Conservation (phyloP, 2,329 filamentous ascomycete species). For the Parastagonospora nodorum region DNA sequence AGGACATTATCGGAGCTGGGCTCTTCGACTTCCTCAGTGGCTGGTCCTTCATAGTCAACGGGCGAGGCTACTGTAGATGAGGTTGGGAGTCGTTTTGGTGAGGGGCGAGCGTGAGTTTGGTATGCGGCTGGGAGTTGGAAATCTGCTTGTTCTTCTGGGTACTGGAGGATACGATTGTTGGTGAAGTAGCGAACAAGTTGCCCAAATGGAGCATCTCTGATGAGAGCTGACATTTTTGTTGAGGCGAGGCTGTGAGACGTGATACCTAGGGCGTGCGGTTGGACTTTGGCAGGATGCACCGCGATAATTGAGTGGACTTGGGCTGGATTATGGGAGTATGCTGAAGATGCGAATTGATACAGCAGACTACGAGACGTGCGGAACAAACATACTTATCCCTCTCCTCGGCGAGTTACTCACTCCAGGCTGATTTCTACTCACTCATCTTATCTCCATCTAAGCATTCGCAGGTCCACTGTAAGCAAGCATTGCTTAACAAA, state of each 20-base stretch:
- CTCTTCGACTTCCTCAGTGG: slow-evolving; percentile 29
- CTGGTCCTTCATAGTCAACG: slow-evolving; percentile 21
- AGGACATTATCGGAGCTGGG: slow-evolving; percentile 30
- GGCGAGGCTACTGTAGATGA: slow-evolving; percentile 6
- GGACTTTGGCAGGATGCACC: not conserved
- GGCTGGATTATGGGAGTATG: not conserved
- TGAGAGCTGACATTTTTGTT: slow-evolving; percentile 41
- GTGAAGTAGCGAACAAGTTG: slow-evolving; percentile 63
- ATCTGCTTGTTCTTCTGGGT: slow-evolving; percentile 63
- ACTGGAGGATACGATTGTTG: slow-evolving; percentile 58
- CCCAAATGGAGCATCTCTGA: slow-evolving; percentile 64
- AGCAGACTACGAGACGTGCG: not conserved
- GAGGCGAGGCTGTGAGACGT: not conserved
- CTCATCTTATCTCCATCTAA: not conserved
- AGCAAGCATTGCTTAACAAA: slow-evolving; percentile 3
- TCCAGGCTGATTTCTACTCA: not conserved
- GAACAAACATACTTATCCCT: too few species aligned
- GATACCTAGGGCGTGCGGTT: not conserved
- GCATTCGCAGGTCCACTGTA: not conserved
- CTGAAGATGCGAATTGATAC: not conserved
- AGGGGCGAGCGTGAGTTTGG: slow-evolving; percentile 20
- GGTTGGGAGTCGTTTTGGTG: slow-evolving; percentile 17
- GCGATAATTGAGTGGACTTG: not conserved
- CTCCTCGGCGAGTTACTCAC: not conserved
- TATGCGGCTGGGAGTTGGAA: slow-evolving; percentile 59